Evolutionary conservation across 345 rosid genomes (phyloP).

Genomic region (Mallotus nudiflorus): DNA sequence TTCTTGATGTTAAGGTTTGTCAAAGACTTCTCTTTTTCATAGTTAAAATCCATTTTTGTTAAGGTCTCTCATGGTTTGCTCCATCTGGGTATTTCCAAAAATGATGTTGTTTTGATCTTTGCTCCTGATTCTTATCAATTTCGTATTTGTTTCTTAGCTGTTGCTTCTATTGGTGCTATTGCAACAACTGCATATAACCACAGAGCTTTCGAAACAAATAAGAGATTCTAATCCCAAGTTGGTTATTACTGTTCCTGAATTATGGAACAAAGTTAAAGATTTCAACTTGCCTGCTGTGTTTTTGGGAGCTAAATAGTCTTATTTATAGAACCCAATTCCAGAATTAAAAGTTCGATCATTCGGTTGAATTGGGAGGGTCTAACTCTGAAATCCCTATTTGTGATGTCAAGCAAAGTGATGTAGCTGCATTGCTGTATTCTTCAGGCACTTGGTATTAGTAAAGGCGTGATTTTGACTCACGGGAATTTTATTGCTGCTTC

Average conservation of each 20-base stretch:
- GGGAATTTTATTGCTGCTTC: slow-evolving; percentile 75
- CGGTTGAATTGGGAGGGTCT: slow-evolving; percentile 47
- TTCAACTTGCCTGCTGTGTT: slow-evolving; percentile 60
- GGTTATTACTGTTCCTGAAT: slow-evolving; percentile 54
- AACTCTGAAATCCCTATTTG: slow-evolving; percentile 45
- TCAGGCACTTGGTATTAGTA: slow-evolving; percentile 85
- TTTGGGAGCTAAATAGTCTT: slow-evolving; percentile 41
- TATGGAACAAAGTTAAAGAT: slow-evolving; percentile 59
- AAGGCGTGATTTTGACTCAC: slow-evolving; percentile 83
- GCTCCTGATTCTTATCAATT: slow-evolving; percentile 78
- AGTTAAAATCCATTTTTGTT: slow-evolving; percentile 54
- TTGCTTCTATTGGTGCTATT: slow-evolving; percentile 63
- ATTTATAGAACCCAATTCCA: slow-evolving; percentile 22
- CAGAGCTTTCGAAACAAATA: slow-evolving; percentile 66
- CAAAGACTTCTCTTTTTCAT: slow-evolving; percentile 53
- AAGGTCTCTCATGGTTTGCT: slow-evolving; percentile 65
- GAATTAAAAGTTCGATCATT: slow-evolving; percentile 36
- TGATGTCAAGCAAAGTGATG: slow-evolving; percentile 55
- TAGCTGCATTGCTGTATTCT: slow-evolving; percentile 72
- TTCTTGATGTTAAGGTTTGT: slow-evolving; percentile 44
- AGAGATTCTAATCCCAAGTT: slow-evolving; percentile 70
- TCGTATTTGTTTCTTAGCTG: slow-evolving; percentile 73
- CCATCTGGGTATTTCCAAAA: slow-evolving; percentile 61
- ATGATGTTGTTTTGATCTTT: slow-evolving; percentile 66
- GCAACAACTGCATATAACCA: slow-evolving; percentile 63